Percentiles rank a stretch among this genome's conserved stretches.
These are phyloP conservation scores for Ceratocystis smalleyi DNA, from an alignment of 2,329 filamentous ascomycete species.

Conservation along the genomic window DNA sequence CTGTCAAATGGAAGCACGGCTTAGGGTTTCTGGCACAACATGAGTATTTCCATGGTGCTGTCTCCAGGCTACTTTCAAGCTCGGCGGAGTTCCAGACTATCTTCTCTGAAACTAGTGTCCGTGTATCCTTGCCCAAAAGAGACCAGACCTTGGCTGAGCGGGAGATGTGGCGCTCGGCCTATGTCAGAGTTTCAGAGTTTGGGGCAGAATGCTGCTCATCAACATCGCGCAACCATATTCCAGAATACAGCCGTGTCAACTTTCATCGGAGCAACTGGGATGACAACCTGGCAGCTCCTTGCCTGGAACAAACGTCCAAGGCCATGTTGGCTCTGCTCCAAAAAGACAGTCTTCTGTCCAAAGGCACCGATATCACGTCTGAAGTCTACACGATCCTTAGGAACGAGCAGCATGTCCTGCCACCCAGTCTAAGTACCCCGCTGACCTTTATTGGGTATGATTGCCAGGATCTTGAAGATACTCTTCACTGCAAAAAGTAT, in stretches of 20 bases:
- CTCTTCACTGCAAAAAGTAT: neutral
- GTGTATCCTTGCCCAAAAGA: neutral
- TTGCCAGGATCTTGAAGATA: neutral
- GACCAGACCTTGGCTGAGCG: neutral
- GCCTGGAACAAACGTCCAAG: neutral
- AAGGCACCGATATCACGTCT: neutral
- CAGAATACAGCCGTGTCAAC: neutral
- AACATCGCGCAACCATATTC: neutral
- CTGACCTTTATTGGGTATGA: neutral
- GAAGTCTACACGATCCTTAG: neutral
- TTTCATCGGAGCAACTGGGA: neutral
- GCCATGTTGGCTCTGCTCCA: neutral
- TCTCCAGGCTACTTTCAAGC: constrained; percentile 14
- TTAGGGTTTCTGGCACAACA: constrained; percentile 33
- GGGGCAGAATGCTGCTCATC: neutral
- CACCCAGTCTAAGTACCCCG: neutral
- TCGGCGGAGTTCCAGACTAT: neutral
- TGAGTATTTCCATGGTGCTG: constrained; percentile 26
- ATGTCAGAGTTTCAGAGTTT: neutral
- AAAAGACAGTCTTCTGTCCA: neutral
- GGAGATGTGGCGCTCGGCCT: neutral
- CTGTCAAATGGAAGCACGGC: constrained; percentile 27
- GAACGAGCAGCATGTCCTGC: neutral
- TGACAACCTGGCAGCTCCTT: neutral
- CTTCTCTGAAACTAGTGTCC: neutral